Evolutionary conservation across 306 rosid genomes (phyloP).

Genomic region (Parietaria judaica): DNA sequence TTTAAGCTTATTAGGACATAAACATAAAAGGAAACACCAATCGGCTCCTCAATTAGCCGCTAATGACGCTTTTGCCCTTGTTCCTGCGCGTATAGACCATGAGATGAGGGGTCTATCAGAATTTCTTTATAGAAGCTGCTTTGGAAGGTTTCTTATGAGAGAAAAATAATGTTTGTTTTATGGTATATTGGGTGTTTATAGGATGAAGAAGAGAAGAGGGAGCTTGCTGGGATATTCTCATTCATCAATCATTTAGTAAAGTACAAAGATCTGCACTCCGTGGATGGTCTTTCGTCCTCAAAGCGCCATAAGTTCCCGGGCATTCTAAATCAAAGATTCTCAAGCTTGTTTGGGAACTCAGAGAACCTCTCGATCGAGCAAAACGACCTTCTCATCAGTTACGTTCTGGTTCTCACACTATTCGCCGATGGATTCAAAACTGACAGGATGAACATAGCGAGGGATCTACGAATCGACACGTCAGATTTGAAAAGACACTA

Average conservation of each 20-base stretch:
- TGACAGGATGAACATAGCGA: conserved; percentile 44
- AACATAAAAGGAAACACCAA: no score
- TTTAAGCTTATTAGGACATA: no score
- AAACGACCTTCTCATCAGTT: conserved; percentile 50
- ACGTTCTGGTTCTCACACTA: conserved; percentile 72
- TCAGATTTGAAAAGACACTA: conserved; percentile 22
- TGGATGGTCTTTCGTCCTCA: conserved; percentile 40
- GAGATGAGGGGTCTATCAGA: no score
- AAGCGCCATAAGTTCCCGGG: conserved; percentile 51
- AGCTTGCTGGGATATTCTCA: conserved; percentile 48
- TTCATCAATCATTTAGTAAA: conserved; percentile 72
- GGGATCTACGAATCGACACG: conserved; percentile 51
- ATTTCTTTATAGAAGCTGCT: no score
- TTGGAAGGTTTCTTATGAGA: no score
- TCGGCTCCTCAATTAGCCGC: no score
- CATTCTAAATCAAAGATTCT: conserved; percentile 45
- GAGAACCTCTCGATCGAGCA: conserved; percentile 43
- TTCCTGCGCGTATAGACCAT: no score
- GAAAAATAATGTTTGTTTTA: no score
- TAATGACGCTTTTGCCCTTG: no score
- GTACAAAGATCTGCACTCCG: conserved; percentile 58
- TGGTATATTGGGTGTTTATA: conserved; percentile 10
- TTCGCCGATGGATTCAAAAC: conserved; percentile 54
- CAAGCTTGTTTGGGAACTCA: conserved; percentile 35
- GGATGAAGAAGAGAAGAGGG: conserved; percentile 64